Base-by-base conservation (phyloP, 1,284 basidiomycete genomes). In the Coriolopsis trogii region DNA sequence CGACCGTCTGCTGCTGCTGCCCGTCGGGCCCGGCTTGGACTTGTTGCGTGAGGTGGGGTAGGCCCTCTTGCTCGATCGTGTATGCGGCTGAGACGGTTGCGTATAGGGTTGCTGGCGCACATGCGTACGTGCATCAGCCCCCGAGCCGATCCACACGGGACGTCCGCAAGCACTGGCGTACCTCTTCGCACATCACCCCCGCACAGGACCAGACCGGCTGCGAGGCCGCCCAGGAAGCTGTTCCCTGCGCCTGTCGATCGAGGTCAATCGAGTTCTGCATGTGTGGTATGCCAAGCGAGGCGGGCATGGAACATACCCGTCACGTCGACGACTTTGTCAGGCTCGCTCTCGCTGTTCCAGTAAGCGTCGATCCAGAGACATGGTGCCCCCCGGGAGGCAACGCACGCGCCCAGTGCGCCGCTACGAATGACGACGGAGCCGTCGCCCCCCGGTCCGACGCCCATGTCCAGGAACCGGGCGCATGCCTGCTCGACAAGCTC, bases 11-110 rank as follows among this genome's bases (percentile, higher is more conserved):
- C n/a, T n/a, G n/a, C n/a, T n/a, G n/a, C n/a, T n/a, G n/a, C n/a
- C n/a, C n/a, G n/a, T n/a, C n/a, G n/a, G n/a, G n/a, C n/a, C n/a
- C n/a, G n/a, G n/a, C n/a, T n/a, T n/a, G n/a, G n/a, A n/a, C n/a
- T n/a, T n/a, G n/a, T 16, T 58, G 56, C 7, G 72, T 67, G 41
- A 81, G 55, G 29, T 53, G 53, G 3, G 92, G 92, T 52, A 94
- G 67, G 1, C 93, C 91, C 57, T 75, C 75, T 66, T 96, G 93
- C 69, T 96, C 89, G 43, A 96, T 89, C 24, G 79, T 78, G 64
- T 88, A 95, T 0, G 89, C 91, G 2, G 93, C 89, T 4, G 91
- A 90, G 9, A 93, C 80, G 0, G 87, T 78, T 6, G 81, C 93
- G 62, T 89, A 85, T 18, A 90, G 75, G 2, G 77, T 73, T 31